A percentile compares a stretch with the other conserved stretches of the same genome.
Evolutionary conservation across 805 yeast species (phyloP).

Genomic region (Candida peoriensis): DNA sequence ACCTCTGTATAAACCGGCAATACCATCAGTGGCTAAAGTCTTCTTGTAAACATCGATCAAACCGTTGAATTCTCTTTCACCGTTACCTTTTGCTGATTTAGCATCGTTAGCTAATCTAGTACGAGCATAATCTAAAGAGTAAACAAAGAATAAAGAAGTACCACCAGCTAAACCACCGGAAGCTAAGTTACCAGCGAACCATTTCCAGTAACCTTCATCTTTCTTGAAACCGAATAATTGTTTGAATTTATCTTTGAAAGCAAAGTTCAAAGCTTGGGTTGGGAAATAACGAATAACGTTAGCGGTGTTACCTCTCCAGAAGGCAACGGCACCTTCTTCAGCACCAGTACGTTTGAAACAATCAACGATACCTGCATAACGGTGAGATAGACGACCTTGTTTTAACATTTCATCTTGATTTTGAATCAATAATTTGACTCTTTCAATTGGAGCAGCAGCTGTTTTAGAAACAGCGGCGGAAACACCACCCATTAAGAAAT

Average conservation of each 20-base stretch:
- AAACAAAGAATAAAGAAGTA: conserved; percentile 85
- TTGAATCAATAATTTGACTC: conserved; percentile 94
- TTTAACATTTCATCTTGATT: conserved; percentile 98
- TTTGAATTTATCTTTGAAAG: conserved; percentile 97
- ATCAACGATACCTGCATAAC: conserved; percentile 86
- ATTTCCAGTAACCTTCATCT: conserved; percentile 85
- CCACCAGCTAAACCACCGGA: conserved; percentile 99
- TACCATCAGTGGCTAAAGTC: conserved; percentile 93
- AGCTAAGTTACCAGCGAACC: conserved; percentile 98
- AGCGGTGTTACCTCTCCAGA: conserved; percentile 99
- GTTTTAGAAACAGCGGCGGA: conserved; percentile 98
- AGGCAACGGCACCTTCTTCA: conserved; percentile 85
- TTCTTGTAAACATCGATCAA: conserved; percentile 93
- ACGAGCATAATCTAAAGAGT: conserved; percentile 98
- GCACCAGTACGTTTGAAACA: conserved; percentile 94
- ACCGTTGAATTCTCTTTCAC: conserved; percentile 97
- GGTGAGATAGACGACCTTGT: conserved; percentile 88
- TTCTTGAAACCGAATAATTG: conserved; percentile 95
- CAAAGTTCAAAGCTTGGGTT: conserved; percentile 97
- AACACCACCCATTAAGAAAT: conserved; percentile 97
- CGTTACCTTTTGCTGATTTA: conserved; percentile 77
- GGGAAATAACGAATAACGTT: conserved; percentile 99
- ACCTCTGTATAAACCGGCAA: conserved; percentile 99
- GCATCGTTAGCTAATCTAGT: conserved; percentile 99
- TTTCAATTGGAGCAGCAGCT: conserved; percentile 96